Conservation (phyloP, 768 basidiomycete genomes). For the Mycena rebaudengoi region DNA sequence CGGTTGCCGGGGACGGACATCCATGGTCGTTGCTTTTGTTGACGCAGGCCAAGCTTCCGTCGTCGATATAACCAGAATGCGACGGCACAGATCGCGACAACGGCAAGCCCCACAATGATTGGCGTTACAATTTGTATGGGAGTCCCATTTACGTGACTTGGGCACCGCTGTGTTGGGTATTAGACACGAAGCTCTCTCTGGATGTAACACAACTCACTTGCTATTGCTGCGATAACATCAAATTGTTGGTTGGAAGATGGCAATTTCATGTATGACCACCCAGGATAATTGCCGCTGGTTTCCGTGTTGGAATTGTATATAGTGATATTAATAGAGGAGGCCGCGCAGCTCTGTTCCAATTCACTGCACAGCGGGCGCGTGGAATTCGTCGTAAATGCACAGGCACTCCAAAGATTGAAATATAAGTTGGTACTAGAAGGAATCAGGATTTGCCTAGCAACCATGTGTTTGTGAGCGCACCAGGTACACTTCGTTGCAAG, state of each 20-base stretch:
- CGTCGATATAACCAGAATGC: constrained; percentile 5
- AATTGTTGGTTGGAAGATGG: constrained; percentile 21
- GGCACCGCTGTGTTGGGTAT: constrained; percentile 8
- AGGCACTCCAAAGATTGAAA: constrained; percentile 28
- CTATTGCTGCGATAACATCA: constrained; percentile 15
- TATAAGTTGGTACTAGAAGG: constrained; percentile 17
- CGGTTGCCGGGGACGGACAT: constrained; percentile 18
- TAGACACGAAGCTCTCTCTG: background rate
- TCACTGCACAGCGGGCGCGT: constrained; percentile 3
- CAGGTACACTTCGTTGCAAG: constrained; percentile 17
- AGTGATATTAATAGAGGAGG: constrained; percentile 12
- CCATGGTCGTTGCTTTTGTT: constrained; percentile 3
- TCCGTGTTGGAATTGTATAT: background rate
- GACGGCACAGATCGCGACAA: background rate
- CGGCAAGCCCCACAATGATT: constrained; percentile 14
- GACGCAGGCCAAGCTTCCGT: background rate
- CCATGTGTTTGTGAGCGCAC: constrained; percentile 7
- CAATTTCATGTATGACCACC: constrained; percentile 10
- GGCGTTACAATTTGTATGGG: constrained; percentile 17
- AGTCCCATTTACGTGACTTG: constrained; percentile 13
- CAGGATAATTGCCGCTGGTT: constrained; percentile 5
- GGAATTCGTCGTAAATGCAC: constrained; percentile 6
- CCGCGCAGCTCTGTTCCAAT: constrained; percentile 7
- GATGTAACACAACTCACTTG: constrained; percentile 5
- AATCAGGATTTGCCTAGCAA: too few species aligned